Evolutionary conservation across 768 basidiomycete species (phyloP).

Genomic region (Termitomyces sp.): DNA sequence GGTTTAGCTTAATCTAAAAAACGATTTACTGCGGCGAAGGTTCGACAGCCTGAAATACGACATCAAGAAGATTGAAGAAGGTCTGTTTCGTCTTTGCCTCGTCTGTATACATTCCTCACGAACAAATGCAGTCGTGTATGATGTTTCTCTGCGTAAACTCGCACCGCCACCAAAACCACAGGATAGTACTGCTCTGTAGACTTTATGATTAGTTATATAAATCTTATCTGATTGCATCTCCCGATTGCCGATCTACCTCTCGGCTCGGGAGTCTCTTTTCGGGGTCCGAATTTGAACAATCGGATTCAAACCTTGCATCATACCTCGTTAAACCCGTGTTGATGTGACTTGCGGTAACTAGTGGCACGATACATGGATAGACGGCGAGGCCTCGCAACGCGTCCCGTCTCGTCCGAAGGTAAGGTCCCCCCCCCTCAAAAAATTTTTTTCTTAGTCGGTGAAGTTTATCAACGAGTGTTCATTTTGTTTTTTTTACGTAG

Average conservation of each 20-base stretch:
- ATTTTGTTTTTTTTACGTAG: conserved; percentile 36
- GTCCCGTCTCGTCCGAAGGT: conserved; percentile 80
- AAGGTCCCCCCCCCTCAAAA: conserved; percentile 14
- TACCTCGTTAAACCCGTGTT: conserved; percentile 12
- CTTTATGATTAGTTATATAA: background rate
- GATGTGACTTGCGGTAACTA: conserved; percentile 11
- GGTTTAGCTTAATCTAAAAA: conserved; percentile 72
- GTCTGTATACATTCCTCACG: background rate
- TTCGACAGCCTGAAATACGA: conserved; percentile 85
- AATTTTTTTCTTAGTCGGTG: conserved; percentile 6
- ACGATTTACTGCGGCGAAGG: conserved; percentile 66
- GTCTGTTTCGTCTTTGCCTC: conserved; percentile 26
- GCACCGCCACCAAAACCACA: conserved; percentile 12
- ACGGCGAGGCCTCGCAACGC: conserved; percentile 52
- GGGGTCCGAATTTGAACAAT: conserved; percentile 10
- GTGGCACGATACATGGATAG: conserved; percentile 48
- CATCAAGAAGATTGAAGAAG: conserved; percentile 87
- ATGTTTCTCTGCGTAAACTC: conserved; percentile 73
- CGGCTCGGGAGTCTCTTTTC: conserved; percentile 5
- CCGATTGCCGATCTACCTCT: conserved; percentile 7
- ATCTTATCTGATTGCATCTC: conserved; percentile 10
- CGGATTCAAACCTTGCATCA: conserved; percentile 15
- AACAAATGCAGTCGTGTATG: conserved; percentile 64
- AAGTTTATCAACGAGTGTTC: background rate
- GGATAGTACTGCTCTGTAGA: background rate